Evolutionary conservation across 805 yeast species (phyloP).

Genomic region (Pichia californica): DNA sequence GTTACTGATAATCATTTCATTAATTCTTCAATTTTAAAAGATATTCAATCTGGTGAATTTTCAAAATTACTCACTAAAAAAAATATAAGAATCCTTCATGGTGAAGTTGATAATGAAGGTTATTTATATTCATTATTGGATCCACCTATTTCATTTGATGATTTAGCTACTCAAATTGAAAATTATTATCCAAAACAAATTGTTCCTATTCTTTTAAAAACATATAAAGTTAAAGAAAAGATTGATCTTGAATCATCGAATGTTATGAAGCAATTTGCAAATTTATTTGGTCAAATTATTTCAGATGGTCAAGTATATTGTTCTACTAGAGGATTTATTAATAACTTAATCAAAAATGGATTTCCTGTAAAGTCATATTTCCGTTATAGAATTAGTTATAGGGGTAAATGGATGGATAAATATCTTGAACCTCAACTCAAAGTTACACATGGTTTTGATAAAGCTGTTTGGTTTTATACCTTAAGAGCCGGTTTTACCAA

Average conservation of each 20-base stretch:
- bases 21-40: slow-evolving; percentile 25
- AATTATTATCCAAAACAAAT: slow-evolving; percentile 33
- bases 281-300: slow-evolving; percentile 30
- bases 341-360: slow-evolving; percentile 24
- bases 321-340: slow-evolving; percentile 31
- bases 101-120: slow-evolving; percentile 14
- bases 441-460: slow-evolving; percentile 35
- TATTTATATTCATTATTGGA: slow-evolving; percentile 10
- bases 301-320: slow-evolving; percentile 36
- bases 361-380: slow-evolving; percentile 24
- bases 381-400: slow-evolving; percentile 28
- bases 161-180: slow-evolving; percentile 28
- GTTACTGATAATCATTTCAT: slow-evolving; percentile 35
- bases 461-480: slow-evolving; percentile 31
- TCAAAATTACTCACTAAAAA: slow-evolving; percentile 4
- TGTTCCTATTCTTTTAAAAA: slow-evolving; percentile 19
- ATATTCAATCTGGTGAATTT: slow-evolving; percentile 25
- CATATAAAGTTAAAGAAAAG: slow-evolving; percentile 15
- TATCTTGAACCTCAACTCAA: slow-evolving; percentile 19
- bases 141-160: slow-evolving; percentile 24
- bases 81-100: slow-evolving; percentile 9
- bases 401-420: slow-evolving; percentile 19
- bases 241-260: slow-evolving; percentile 8
- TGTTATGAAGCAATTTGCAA: slow-evolving; percentile 14
- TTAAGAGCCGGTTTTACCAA: slow-evolving; percentile 23